These are phyloP conservation scores for Polyrhizophydium stewartii DNA, from an alignment of 371 early-diverging fungal genomes.

Conservation along the genomic window DNA sequence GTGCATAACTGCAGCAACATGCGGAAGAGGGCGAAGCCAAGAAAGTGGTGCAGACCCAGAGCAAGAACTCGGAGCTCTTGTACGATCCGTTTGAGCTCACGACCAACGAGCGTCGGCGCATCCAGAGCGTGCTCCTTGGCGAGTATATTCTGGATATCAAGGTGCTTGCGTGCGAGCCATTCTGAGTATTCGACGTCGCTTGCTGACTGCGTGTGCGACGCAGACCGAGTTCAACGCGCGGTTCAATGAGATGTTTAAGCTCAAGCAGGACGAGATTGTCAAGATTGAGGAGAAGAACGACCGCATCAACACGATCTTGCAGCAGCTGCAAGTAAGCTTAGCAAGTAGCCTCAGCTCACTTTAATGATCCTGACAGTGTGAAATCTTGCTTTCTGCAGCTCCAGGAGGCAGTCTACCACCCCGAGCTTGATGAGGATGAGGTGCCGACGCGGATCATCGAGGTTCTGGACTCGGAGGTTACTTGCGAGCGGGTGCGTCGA, in stretches of 20 bases:
- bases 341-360: no score
- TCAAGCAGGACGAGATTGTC: constrained; percentile 44
- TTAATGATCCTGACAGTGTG: background rate
- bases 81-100: constrained; percentile 44
- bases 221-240: constrained; percentile 39
- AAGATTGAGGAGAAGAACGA: constrained; percentile 55
- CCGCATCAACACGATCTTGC: constrained; percentile 38
- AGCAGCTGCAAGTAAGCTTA: constrained; percentile 36
- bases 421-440: constrained; percentile 45
- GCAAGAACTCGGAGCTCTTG: constrained; percentile 12
- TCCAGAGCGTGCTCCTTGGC: constrained; percentile 34
- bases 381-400: constrained; percentile 13
- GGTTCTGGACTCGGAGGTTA: constrained; percentile 44
- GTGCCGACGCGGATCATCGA: constrained; percentile 44
- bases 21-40: background rate
- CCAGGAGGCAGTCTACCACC: constrained; percentile 36
- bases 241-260: constrained; percentile 35
- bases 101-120: constrained; percentile 40
- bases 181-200: background rate
- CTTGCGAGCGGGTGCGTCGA: constrained; percentile 31
- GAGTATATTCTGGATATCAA: constrained; percentile 38
- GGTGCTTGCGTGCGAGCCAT: constrained; percentile 7
- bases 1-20: no score
- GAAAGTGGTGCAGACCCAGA: background rate
- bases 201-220: background rate